These are phyloP conservation scores for Pyracantha coccinea DNA, from an alignment of 331 rosid genomes.

Conservation along the genomic window DNA sequence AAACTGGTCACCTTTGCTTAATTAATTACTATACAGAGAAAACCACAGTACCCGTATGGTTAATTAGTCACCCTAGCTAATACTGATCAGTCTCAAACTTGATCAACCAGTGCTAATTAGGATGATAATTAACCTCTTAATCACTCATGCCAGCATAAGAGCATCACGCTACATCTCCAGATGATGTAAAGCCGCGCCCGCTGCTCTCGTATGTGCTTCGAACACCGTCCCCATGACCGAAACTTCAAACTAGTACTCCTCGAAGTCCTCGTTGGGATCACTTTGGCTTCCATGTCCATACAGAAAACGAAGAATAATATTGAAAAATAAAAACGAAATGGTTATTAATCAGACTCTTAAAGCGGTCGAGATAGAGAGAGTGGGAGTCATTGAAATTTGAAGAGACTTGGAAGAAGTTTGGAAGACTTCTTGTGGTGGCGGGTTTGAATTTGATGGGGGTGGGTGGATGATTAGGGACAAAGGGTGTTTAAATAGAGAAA, in stretches of 20 bases:
- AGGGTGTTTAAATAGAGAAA: conserved; percentile 10
- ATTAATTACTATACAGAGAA: no score
- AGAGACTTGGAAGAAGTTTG: background rate
- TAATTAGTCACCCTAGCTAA: background rate
- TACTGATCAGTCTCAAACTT: background rate
- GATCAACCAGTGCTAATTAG: background rate
- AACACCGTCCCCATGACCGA: conserved; percentile 46
- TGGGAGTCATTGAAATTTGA: background rate
- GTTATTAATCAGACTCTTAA: no score
- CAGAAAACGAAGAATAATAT: background rate
- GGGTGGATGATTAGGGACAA: no score
- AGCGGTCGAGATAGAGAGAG: background rate
- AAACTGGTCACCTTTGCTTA: no score
- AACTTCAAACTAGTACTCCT: conserved; percentile 27
- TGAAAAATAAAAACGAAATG: no score
- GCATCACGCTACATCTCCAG: conserved; percentile 80
- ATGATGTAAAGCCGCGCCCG: conserved; percentile 72
- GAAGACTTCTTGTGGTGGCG: background rate
- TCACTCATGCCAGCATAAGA: conserved; percentile 56
- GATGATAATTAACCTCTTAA: background rate
- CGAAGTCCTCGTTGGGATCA: conserved; percentile 22
- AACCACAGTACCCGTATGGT: background rate
- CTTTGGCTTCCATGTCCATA: conserved; percentile 33
- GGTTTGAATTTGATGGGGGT: conserved; percentile 21
- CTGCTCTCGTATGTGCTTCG: conserved; percentile 64